Evolutionary conservation across 1,284 basidiomycete genomes (phyloP).

Genomic region (Psilocybe mexicana): DNA sequence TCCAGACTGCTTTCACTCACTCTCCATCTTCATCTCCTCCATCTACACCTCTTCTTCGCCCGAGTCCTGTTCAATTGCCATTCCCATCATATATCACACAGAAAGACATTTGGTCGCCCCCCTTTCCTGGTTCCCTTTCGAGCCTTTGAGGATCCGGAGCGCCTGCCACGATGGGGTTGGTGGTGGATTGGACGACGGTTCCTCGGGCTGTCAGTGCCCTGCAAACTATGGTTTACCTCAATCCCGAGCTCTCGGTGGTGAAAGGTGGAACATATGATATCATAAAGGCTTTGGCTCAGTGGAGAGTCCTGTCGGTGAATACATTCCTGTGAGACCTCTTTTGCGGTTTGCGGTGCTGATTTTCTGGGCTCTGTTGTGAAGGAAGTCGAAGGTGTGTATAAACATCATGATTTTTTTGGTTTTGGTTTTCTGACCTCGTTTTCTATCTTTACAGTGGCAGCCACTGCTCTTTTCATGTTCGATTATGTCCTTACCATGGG

Average conservation of each 20-base stretch:
- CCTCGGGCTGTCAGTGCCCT: too few species aligned
- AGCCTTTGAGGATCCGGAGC: neutral
- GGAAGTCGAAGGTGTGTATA: neutral
- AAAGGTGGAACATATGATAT: neutral
- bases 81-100: too few species aligned
- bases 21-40: too few species aligned
- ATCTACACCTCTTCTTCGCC: too few species aligned
- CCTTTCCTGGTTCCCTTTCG: too few species aligned
- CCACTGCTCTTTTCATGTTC: conserved; percentile 1
- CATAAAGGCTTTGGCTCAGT: neutral
- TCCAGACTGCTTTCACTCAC: too few species aligned
- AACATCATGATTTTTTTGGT: neutral
- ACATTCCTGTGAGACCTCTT: neutral
- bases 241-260: too few species aligned
- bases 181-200: neutral
- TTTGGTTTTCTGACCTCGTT: neutral
- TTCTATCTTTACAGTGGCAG: neutral
- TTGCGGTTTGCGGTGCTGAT: neutral
- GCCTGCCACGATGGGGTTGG: neutral
- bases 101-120: too few species aligned
- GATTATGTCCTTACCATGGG: conserved; percentile 2
- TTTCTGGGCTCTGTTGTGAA: neutral
- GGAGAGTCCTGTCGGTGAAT: neutral
- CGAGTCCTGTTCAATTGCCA: too few species aligned
- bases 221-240: too few species aligned